phyloP scores from a whole-genome alignment of 495 filamentous ascomycete genomes.

The Lasiosphaeris hirsuta region DNA sequence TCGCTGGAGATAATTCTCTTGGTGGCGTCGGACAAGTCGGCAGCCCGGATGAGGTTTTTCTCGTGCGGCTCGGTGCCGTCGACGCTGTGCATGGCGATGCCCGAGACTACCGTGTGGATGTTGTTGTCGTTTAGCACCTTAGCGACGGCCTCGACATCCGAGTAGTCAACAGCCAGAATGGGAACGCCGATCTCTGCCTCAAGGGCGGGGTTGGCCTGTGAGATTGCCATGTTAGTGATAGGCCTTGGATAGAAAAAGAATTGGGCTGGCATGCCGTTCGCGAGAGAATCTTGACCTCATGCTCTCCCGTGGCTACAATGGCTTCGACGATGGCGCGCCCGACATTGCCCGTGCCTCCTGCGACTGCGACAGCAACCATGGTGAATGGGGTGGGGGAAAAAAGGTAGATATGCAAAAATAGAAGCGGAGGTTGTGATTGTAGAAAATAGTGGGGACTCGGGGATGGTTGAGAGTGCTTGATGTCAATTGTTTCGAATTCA shows the following conservation, averaged over 20 bases:
- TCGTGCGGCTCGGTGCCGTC: constrained; percentile 19
- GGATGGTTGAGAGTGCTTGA: too few relatives aligned
- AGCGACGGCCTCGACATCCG: constrained; percentile 35
- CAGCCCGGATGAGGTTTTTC: constrained; percentile 48
- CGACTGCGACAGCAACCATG: constrained; percentile 51
- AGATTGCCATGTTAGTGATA: constrained; percentile 2
- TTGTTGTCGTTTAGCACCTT: constrained; percentile 43
- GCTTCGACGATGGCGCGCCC: constrained; percentile 51
- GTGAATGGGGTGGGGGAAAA: neutral
- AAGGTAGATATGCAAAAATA: too few relatives aligned
- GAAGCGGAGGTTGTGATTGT: too few relatives aligned
- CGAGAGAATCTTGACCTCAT: constrained; percentile 44
- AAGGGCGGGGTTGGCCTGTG: constrained; percentile 13
- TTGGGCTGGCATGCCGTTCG: constrained; percentile 31
- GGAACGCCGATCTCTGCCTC: constrained; percentile 24
- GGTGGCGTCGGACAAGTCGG: constrained; percentile 41
- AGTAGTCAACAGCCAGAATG: constrained; percentile 42
- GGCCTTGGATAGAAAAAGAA: neutral
- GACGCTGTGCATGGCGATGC: constrained; percentile 32
- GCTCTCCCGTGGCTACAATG: constrained; percentile 34
- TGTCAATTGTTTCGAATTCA: too few relatives aligned
- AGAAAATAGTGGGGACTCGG: too few relatives aligned
- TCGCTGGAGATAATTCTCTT: constrained; percentile 50
- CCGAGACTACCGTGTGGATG: constrained; percentile 52
- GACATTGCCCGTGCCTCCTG: constrained; percentile 52